Evolutionary conservation across 2,329 filamentous ascomycete species (phyloP).

Genomic region (Lojkania enalia): DNA sequence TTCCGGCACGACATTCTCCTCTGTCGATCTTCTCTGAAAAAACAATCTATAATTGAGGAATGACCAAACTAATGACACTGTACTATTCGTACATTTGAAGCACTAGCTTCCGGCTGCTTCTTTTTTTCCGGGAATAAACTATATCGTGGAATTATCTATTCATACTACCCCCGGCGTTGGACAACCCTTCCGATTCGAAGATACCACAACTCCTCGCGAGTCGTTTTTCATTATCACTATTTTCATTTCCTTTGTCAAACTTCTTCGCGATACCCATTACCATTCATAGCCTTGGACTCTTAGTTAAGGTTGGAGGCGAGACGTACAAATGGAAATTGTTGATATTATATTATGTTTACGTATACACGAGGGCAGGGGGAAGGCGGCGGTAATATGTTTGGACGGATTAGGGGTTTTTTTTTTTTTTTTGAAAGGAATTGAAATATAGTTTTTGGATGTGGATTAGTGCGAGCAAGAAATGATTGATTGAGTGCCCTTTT

Average conservation of each 20-base stretch:
- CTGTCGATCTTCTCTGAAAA: conserved; percentile 5
- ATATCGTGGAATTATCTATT: too few relatives aligned
- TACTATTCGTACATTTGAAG: too few relatives aligned
- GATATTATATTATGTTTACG: background rate
- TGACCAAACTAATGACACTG: conserved; percentile 35
- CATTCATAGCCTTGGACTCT: conserved; percentile 17
- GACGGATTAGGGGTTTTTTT: too few relatives aligned
- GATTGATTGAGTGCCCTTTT: too few relatives aligned
- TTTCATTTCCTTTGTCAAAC: conserved; percentile 27
- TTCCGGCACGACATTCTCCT: conserved; percentile 6
- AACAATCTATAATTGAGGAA: conserved; percentile 14
- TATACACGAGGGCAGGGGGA: conserved; percentile 1
- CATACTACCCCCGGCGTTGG: conserved; percentile 22
- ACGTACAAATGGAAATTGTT: conserved; percentile 3
- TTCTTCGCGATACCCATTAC: conserved; percentile 45
- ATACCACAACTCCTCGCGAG: conserved; percentile 33
- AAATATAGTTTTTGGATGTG: too few relatives aligned
- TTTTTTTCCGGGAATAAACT: too few relatives aligned
- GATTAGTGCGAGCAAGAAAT: too few relatives aligned
- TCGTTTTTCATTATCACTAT: conserved; percentile 17
- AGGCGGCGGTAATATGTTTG: background rate
- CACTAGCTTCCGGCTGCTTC: too few relatives aligned
- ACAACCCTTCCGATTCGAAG: conserved; percentile 20
- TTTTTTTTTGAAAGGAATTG: too few relatives aligned
- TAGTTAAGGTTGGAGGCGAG: conserved; percentile 2